Base-by-base conservation (phyloP, 2,329 filamentous ascomycete species). In the Xylaria sp. region DNA sequence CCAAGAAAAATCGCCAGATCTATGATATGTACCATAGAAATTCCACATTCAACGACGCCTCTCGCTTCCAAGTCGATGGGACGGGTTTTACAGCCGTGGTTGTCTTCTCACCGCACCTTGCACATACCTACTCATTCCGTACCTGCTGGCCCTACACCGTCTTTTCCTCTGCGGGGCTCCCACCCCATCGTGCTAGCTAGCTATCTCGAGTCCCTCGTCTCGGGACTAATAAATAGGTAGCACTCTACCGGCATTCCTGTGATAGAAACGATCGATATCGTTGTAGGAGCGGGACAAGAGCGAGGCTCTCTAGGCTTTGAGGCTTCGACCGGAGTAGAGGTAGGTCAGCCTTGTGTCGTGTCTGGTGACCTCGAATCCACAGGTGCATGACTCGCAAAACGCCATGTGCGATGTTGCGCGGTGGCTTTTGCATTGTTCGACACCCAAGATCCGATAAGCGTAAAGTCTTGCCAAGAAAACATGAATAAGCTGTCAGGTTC, bases 41-140 rank as follows among this genome's bases (percentile, higher is more conserved):
- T 34, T 36, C 24, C n/a, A 45, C 36, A 64, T 48, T 59, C 39
- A 30, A 67, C 42, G 14, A 57, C 53, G 30, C 47, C 56, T 61
- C 56, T 68, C 60, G 61, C 64, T 65, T 54, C 68, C 57, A 57
- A 62, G 45, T 56, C 19, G 36, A 56, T 64, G 42, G 39, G 24
- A 27, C 4, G 24, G 54, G 62, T 68, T 42, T 36, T 19, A 62
- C 55, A 62, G 48, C 36, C 39, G 59, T 59, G 54, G 27, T 61
- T 57, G 32, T 42, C 42, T 64, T 36, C 60, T 67, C 68, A 69
- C 68, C 68, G 68, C 68, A 69, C 68, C 64, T 64, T 62, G 64
- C 36, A 50, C 27, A 55, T 55, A 47, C 59, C 17, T 42, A 50
- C 27, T 50, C 51, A 53, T 36, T 36, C 6, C 5, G 6, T n/a